Percentiles rank a stretch among this genome's conserved stretches.
phyloP scores from a whole-genome alignment of 306 rosid genomes.

The Abrus precatorius region DNA sequence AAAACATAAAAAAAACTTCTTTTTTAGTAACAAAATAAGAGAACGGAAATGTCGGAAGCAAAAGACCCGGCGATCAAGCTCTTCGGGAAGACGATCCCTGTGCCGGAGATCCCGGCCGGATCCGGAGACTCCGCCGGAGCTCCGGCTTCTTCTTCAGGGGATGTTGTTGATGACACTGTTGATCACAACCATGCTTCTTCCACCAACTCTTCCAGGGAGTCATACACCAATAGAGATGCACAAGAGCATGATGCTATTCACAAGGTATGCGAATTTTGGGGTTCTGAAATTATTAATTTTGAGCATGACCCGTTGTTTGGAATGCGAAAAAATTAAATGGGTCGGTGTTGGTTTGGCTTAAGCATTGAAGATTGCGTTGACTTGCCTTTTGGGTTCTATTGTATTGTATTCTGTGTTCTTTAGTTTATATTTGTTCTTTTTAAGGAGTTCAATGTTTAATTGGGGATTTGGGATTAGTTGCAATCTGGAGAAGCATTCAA shows the following conservation, averaged over 20 bases:
- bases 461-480: slow-evolving; percentile 22
- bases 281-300: slow-evolving; percentile 15
- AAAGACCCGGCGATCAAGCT: slow-evolving; percentile 75
- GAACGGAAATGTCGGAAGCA: slow-evolving; percentile 58
- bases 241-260: slow-evolving; percentile 43
- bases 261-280: slow-evolving; percentile 36
- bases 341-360: slow-evolving; percentile 41
- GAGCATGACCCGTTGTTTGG: slow-evolving; percentile 41
- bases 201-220: slow-evolving; percentile 47
- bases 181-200: slow-evolving; percentile 42
- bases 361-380: slow-evolving; percentile 48
- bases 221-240: slow-evolving; percentile 43
- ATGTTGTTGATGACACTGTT: slow-evolving; percentile 36
- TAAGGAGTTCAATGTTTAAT: slow-evolving; percentile 19
- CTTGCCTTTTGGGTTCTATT: slow-evolving; percentile 35
- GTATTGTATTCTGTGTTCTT: not conserved
- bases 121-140: slow-evolving; percentile 22
- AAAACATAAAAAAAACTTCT: not conserved
- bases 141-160: slow-evolving; percentile 14
- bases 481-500: slow-evolving; percentile 37
- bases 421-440: not conserved
- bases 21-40: not conserved
- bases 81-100: slow-evolving; percentile 79
- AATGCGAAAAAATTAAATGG: slow-evolving; percentile 25
- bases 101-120: slow-evolving; percentile 50